A percentile compares a stretch with the other conserved stretches of the same genome.
Conservation (phyloP, 2,329 filamentous ascomycete species). For the Ceratocystis cubensis region DNA sequence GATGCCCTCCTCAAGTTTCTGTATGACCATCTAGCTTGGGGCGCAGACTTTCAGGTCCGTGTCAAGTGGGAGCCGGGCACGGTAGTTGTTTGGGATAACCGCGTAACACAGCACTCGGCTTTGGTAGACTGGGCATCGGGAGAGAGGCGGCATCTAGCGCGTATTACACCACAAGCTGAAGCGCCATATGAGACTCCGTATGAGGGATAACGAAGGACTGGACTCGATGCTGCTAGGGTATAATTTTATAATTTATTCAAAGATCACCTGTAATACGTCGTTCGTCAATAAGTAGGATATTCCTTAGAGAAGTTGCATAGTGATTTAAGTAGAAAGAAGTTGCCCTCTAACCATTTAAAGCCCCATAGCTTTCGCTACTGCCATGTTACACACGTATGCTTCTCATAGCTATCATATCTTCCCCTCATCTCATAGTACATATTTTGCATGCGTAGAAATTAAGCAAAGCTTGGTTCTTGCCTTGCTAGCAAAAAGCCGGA, state of each 20-base stretch:
- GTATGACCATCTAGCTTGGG: constrained; percentile 40
- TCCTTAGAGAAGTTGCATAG: background rate
- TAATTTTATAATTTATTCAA: background rate
- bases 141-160: constrained; percentile 63
- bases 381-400: background rate
- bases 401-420: too few species aligned
- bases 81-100: constrained; percentile 79
- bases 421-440: too few species aligned
- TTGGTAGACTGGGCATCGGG: constrained; percentile 72
- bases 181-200: constrained; percentile 33
- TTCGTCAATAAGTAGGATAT: background rate
- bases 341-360: background rate
- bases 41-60: constrained; percentile 44
- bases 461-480: background rate
- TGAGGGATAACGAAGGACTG: constrained; percentile 12
- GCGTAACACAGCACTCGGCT: constrained; percentile 66
- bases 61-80: constrained; percentile 70
- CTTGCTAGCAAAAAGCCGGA: background rate
- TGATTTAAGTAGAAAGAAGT: background rate
- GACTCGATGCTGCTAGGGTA: background rate
- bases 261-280: background rate
- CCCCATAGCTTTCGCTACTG: background rate
- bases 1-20: constrained; percentile 63
- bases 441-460: background rate
- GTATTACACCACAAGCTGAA: constrained; percentile 76